A percentile compares a stretch with the other conserved stretches of the same genome.
These are phyloP conservation scores for Sporothrix humicola DNA, from an alignment of 2,329 filamentous ascomycete genomes.

Conservation along the genomic window DNA sequence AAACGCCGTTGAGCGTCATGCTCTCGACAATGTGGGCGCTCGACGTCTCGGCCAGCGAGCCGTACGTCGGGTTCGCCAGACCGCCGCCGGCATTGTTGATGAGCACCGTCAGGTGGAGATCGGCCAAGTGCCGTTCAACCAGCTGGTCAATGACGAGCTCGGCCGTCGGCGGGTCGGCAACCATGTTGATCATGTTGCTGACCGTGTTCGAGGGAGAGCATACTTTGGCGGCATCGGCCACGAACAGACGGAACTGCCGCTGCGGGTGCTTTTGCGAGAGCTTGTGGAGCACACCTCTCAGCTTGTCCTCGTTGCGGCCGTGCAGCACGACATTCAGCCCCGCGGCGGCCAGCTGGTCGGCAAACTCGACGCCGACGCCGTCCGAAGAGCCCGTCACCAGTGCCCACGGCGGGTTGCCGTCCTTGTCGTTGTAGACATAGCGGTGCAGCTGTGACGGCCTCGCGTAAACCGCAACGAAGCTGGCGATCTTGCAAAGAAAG, in stretches of 20 bases:
- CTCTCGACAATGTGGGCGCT: slow-evolving; percentile 49
- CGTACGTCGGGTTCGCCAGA: slow-evolving; percentile 43
- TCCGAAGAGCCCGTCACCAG: slow-evolving; percentile 50
- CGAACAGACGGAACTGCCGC: slow-evolving; percentile 48
- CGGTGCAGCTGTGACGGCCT: slow-evolving; percentile 30
- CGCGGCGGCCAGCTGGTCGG: slow-evolving; percentile 54
- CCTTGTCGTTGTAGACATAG: slow-evolving; percentile 48
- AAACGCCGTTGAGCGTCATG: slow-evolving; percentile 56
- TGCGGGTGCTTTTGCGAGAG: slow-evolving; percentile 50
- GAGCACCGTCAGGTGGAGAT: slow-evolving; percentile 56
- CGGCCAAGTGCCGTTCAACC: slow-evolving; percentile 39
- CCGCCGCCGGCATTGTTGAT: slow-evolving; percentile 63
- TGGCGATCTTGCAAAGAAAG: neutral
- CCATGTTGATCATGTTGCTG: too few relatives aligned
- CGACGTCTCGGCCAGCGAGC: slow-evolving; percentile 46
- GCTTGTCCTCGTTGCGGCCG: slow-evolving; percentile 58
- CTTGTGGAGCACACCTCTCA: slow-evolving; percentile 49
- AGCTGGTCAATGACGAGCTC: neutral
- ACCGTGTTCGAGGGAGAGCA: neutral
- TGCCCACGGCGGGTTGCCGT: slow-evolving; percentile 2
- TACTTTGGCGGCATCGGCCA: slow-evolving; percentile 51
- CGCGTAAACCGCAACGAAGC: slow-evolving; percentile 23
- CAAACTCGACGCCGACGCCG: slow-evolving; percentile 60
- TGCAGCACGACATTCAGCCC: slow-evolving; percentile 65
- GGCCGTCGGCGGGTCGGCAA: neutral